Evolutionary conservation across 176 grass and related monocot genomes (phyloP), one percentile per base, ranked within the genome.

Genomic region (Bothriochloa decipiens): DNA sequence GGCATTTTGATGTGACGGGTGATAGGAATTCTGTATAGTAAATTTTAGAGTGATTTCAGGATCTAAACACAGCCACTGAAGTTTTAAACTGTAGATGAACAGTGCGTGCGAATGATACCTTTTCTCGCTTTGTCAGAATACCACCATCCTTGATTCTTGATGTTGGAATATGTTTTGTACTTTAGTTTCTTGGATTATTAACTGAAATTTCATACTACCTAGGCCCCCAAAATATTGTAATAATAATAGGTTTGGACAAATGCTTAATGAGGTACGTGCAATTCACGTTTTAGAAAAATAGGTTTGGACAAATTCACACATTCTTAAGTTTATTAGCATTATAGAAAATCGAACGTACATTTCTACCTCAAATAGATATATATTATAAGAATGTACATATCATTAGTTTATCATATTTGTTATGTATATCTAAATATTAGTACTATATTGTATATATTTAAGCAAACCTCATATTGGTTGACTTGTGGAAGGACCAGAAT

Each of bases 61-160:
- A 32, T 32, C 29, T 32, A 32, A 32, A 32, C 29, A 32, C 29
- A 32, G 29, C 29, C 29, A 32, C n/a, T 5, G 20, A 64, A 7
- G 15, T 12, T 6, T 23, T 6, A 41, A 71, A 25, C 52, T 45
- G 70, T 16, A 14, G 12, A 18, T 33, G 16, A 65, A 53, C 16
- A 32, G 29, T 42, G 5, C 42, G 40, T 52, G 11, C 53, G 78
- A 72, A 71, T 16, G 42, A 6, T 65, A 9, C 20, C 3, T 12
- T 62, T 67, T 74, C 57, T 81, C 40, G n/a, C 46, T 17, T 23
- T 62, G 58, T 57, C 53, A 57, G 53, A 57, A n/a, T 22, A n/a
- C 20, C 53, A 32, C 26, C 8, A 49, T 55, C 42, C 60, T 40
- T 37, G 27, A 50, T 11, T 25, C 10, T 71, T 7, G 40, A 72